Conservation (phyloP, 306 rosid genomes). For the Purshia tridentata region DNA sequence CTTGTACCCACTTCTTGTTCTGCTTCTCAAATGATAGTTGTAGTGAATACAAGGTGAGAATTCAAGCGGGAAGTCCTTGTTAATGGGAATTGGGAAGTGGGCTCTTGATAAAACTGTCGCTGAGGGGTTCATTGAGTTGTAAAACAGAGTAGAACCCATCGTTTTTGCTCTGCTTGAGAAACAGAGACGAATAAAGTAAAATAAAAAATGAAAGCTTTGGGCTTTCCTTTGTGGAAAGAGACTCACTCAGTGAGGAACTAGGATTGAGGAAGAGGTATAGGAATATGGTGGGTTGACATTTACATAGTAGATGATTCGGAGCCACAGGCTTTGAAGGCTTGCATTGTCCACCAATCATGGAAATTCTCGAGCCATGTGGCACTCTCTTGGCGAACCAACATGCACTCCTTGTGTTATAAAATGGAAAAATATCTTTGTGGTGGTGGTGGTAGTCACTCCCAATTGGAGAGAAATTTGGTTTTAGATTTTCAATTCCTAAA, state of each 20-base stretch:
- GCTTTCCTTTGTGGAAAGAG: not conserved
- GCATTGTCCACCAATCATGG: conserved; percentile 30
- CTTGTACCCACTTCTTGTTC: conserved; percentile 29
- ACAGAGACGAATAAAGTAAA: not conserved
- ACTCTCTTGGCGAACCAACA: not conserved
- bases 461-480: too few relatives aligned
- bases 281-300: not conserved
- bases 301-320: conserved; percentile 1
- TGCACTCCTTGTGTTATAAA: too few relatives aligned
- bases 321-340: conserved; percentile 7
- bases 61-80: conserved; percentile 38
- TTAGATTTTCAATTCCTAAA: too few relatives aligned
- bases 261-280: not conserved
- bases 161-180: conserved; percentile 18
- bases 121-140: conserved; percentile 53
- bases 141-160: conserved; percentile 56
- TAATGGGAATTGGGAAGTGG: conserved; percentile 37
- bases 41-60: conserved; percentile 30
- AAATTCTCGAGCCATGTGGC: conserved; percentile 34
- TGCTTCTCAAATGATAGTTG: conserved; percentile 29
- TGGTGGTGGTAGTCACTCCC: too few relatives aligned
- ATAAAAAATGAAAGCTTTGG: not conserved
- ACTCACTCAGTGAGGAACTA: not conserved
- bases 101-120: conserved; percentile 47
- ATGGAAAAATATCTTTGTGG: too few relatives aligned